Evolutionary conservation across 345 rosid genomes (phyloP).

Genomic region (Punica granatum): DNA sequence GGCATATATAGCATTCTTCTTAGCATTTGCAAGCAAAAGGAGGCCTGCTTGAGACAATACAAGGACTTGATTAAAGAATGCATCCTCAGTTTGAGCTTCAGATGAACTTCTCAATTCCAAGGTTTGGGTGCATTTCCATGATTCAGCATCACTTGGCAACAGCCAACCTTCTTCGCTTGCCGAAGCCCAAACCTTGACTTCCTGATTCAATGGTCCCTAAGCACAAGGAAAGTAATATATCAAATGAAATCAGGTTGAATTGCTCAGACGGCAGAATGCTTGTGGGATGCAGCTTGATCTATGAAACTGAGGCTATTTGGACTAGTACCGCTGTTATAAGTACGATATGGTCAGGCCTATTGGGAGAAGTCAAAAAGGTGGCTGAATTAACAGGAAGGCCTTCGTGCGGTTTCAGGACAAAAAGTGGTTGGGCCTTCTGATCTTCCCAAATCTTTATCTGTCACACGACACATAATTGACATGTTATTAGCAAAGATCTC

Average conservation of each 20-base stretch:
- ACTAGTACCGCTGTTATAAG: conserved; percentile 75
- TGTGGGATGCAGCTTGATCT: not conserved
- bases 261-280: not conserved
- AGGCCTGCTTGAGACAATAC: conserved; percentile 66
- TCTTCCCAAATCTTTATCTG: conserved; percentile 97
- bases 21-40: conserved; percentile 78
- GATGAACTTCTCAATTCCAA: conserved; percentile 66
- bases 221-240: conserved; percentile 2
- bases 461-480: conserved; percentile 9
- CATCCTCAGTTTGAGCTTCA: conserved; percentile 47
- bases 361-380: conserved; percentile 55
- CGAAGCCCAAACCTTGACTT: conserved; percentile 78
- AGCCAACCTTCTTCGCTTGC: conserved; percentile 77
- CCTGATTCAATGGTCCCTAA: conserved; percentile 78
- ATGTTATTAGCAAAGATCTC: not conserved
- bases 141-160: conserved; percentile 51
- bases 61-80: conserved; percentile 80
- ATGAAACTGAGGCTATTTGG: too few species aligned
- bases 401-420: conserved; percentile 71
- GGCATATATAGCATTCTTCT: conserved; percentile 75
- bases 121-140: conserved; percentile 74
- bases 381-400: conserved; percentile 78
- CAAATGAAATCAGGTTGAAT: not conserved
- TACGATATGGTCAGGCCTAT: conserved; percentile 72
- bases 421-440: conserved; percentile 55